Evolutionary conservation across 2,329 filamentous ascomycete genomes (phyloP).

Genomic region (Fusarium sublunatum): DNA sequence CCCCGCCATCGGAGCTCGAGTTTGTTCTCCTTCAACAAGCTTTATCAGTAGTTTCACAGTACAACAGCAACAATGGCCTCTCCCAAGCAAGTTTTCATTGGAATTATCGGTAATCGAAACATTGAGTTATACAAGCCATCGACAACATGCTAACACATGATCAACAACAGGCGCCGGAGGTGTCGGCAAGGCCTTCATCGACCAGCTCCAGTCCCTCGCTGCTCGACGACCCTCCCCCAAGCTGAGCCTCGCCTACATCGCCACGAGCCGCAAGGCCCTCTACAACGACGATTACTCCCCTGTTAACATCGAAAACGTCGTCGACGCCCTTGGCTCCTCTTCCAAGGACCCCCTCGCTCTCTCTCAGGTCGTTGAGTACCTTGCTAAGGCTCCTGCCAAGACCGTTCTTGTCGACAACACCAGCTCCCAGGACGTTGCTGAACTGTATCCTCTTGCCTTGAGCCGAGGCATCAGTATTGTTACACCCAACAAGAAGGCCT

Average conservation of each 20-base stretch:
- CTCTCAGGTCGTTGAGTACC: slow-evolving; percentile 78
- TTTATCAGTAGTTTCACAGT: slow-evolving; percentile 25
- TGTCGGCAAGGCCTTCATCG: slow-evolving; percentile 90
- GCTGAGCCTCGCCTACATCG: slow-evolving; percentile 84
- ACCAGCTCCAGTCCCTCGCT: slow-evolving; percentile 78
- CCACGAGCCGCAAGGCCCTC: slow-evolving; percentile 85
- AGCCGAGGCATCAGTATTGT: slow-evolving; percentile 87
- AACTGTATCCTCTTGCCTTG: slow-evolving; percentile 84
- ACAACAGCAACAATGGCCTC: slow-evolving; percentile 54
- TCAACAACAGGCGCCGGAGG: slow-evolving; percentile 79
- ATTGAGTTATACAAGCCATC: not conserved
- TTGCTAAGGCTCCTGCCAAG: slow-evolving; percentile 80
- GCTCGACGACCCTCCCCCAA: slow-evolving; percentile 74
- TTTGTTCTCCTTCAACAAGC: slow-evolving; percentile 44
- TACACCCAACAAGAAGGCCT: slow-evolving; percentile 98
- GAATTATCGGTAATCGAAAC: slow-evolving; percentile 60
- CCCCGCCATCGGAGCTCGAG: slow-evolving; percentile 53
- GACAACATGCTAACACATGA: slow-evolving; percentile 27
- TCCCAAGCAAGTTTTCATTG: slow-evolving; percentile 62
- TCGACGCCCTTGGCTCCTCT: slow-evolving; percentile 73
- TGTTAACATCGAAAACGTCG: slow-evolving; percentile 68
- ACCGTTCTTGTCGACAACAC: slow-evolving; percentile 95
- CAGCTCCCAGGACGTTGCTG: slow-evolving; percentile 86
- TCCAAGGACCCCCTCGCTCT: slow-evolving; percentile 73
- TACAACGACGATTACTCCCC: slow-evolving; percentile 78